A percentile compares a stretch with the other conserved stretches of the same genome.
These are phyloP conservation scores for Trametes meyenii DNA, from an alignment of 768 basidiomycete genomes.

Conservation along the genomic window DNA sequence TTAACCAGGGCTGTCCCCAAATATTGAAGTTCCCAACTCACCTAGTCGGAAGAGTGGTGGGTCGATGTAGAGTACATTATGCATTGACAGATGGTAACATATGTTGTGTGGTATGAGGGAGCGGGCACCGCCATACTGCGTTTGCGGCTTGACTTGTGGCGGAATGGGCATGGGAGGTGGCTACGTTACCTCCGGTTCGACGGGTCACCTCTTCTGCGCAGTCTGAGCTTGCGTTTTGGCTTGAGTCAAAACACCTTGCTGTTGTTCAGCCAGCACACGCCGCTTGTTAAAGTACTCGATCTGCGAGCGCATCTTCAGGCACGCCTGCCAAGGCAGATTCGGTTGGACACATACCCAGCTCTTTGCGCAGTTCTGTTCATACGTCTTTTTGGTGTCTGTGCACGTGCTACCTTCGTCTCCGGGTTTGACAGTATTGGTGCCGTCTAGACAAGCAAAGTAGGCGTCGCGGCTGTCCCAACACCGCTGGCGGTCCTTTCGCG, in stretches of 20 bases:
- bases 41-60: not conserved
- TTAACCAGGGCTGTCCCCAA: not conserved
- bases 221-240: slow-evolving; percentile 41
- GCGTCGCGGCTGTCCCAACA: slow-evolving; percentile 88
- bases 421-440: slow-evolving; percentile 64
- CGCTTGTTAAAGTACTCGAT: slow-evolving; percentile 96
- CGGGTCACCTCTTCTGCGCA: slow-evolving; percentile 26
- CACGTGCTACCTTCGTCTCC: slow-evolving; percentile 74
- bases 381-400: slow-evolving; percentile 53
- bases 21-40: not conserved
- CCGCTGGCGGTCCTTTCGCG: slow-evolving; percentile 67
- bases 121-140: not conserved
- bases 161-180: not conserved
- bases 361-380: slow-evolving; percentile 77
- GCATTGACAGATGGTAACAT: slow-evolving; percentile 13
- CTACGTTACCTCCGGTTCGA: not conserved
- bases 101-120: not conserved
- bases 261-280: slow-evolving; percentile 77
- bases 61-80: not conserved
- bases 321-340: not conserved
- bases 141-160: not conserved
- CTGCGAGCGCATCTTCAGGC: slow-evolving; percentile 42
- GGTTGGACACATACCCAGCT: slow-evolving; percentile 73
- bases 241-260: slow-evolving; percentile 68
- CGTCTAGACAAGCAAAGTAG: slow-evolving; percentile 86